A percentile compares a stretch with the other conserved stretches of the same genome.
Evolutionary conservation across 2,329 filamentous ascomycete genomes (phyloP).

Genomic region (Sporothrix humicola): DNA sequence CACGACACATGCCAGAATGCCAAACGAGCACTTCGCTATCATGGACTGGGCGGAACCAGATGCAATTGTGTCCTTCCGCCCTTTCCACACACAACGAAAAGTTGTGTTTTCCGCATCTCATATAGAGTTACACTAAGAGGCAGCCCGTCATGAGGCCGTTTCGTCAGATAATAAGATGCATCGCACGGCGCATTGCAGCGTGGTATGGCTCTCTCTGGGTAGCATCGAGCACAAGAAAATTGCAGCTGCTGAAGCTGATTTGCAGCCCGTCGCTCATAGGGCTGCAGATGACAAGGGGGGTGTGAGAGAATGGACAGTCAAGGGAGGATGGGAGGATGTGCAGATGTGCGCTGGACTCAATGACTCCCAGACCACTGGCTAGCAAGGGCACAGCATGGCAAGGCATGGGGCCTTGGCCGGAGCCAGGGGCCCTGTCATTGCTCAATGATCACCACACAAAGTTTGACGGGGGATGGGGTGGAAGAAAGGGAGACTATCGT

Average conservation of each 20-base stretch:
- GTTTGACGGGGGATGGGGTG: slow-evolving; percentile 8
- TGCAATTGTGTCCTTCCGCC: too few species aligned
- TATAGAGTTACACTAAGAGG: neutral
- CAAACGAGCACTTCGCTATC: neutral
- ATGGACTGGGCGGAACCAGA: neutral
- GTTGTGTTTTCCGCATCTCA: neutral
- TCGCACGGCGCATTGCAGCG: slow-evolving; percentile 3
- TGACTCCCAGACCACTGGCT: neutral
- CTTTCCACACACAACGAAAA: too few species aligned
- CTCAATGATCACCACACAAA: neutral
- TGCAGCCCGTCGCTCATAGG: slow-evolving; percentile 23
- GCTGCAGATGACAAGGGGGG: slow-evolving; percentile 31
- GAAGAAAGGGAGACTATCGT: neutral
- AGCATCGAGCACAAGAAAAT: neutral
- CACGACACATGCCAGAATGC: neutral
- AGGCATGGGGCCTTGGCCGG: neutral
- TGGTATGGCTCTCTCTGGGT: neutral
- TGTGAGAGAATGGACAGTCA: neutral
- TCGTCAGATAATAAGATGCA: neutral
- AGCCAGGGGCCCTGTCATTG: slow-evolving; percentile 2
- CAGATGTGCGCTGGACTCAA: neutral
- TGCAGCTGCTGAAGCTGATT: slow-evolving; percentile 1
- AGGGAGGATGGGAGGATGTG: neutral
- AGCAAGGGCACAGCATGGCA: slow-evolving; percentile 15
- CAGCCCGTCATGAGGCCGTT: neutral